A percentile compares a stretch with the other conserved stretches of the same genome.
Evolutionary conservation across 2,329 filamentous ascomycete species (phyloP).

Genomic region (Claviceps pusilla): DNA sequence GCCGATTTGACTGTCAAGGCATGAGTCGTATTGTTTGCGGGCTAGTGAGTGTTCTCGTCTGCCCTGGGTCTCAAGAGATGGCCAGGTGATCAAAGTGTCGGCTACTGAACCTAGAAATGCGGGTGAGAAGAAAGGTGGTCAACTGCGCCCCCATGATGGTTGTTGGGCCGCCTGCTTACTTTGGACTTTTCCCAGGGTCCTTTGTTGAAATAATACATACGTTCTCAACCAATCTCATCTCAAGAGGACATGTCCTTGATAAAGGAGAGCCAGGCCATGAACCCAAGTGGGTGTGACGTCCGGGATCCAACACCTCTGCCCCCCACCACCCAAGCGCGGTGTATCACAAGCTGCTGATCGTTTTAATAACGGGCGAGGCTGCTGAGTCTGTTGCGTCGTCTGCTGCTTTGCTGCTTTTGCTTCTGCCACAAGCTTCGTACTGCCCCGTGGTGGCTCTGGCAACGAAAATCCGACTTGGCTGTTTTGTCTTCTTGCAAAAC

Average conservation of each 20-base stretch:
- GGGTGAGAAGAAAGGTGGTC: background rate
- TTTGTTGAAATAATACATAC: background rate
- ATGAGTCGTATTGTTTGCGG: background rate
- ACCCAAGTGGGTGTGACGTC: background rate
- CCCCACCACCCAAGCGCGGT: background rate
- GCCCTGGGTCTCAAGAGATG: background rate
- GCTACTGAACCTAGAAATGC: background rate
- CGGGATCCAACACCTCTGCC: background rate
- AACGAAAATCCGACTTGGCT: too few species aligned
- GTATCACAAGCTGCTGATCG: constrained; percentile 1
- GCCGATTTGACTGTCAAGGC: background rate
- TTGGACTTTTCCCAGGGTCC: background rate
- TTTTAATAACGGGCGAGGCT: background rate
- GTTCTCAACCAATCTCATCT: background rate
- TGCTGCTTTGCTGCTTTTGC: background rate
- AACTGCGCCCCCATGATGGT: background rate
- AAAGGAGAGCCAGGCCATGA: background rate
- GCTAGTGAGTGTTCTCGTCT: background rate
- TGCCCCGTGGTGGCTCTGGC: background rate
- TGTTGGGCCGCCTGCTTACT: background rate
- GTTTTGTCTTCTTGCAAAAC: background rate
- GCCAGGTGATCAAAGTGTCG: background rate
- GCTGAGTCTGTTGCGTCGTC: background rate
- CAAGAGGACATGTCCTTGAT: background rate
- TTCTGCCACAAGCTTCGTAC: background rate